Evolutionary conservation across 352 stramenopile genomes (phyloP).

Genomic region (Globisporangium camurandrum): DNA sequence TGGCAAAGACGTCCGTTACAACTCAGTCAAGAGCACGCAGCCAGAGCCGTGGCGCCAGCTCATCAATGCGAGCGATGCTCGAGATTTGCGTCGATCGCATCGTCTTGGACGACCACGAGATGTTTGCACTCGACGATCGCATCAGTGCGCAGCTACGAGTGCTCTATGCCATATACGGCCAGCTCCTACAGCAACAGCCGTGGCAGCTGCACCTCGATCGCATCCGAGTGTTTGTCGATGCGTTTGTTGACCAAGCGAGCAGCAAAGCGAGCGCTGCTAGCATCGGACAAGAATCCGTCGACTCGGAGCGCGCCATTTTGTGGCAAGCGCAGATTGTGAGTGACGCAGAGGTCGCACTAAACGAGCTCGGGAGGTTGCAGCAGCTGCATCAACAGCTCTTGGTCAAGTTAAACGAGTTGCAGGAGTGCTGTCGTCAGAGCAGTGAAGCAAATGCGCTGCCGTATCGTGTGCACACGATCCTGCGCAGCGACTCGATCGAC

Average conservation of each 20-base stretch:
- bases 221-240: slow-evolving; percentile 34
- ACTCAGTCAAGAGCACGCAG: no score
- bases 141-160: slow-evolving; percentile 52
- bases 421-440: slow-evolving; percentile 23
- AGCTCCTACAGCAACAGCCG: slow-evolving; percentile 38
- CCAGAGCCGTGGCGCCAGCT: background rate
- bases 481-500: slow-evolving; percentile 24
- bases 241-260: background rate
- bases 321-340: slow-evolving; percentile 15
- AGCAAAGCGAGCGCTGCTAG: background rate
- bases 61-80: slow-evolving; percentile 24
- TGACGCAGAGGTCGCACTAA: slow-evolving; percentile 32
- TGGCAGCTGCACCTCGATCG: slow-evolving; percentile 41
- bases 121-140: slow-evolving; percentile 58
- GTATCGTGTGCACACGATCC: slow-evolving; percentile 11
- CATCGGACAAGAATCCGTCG: no score
- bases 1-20: background rate
- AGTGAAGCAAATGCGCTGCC: background rate
- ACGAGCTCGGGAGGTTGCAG: slow-evolving; percentile 33
- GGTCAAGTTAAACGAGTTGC: slow-evolving; percentile 40
- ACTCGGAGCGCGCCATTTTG: no score
- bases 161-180: slow-evolving; percentile 45
- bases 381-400: slow-evolving; percentile 52
- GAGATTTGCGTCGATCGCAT: slow-evolving; percentile 50
- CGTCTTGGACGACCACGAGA: slow-evolving; percentile 69